Evolutionary conservation across 441 rosid genomes (phyloP), one percentile per base, ranked within the genome.

Genomic region (Populus hybrid): DNA sequence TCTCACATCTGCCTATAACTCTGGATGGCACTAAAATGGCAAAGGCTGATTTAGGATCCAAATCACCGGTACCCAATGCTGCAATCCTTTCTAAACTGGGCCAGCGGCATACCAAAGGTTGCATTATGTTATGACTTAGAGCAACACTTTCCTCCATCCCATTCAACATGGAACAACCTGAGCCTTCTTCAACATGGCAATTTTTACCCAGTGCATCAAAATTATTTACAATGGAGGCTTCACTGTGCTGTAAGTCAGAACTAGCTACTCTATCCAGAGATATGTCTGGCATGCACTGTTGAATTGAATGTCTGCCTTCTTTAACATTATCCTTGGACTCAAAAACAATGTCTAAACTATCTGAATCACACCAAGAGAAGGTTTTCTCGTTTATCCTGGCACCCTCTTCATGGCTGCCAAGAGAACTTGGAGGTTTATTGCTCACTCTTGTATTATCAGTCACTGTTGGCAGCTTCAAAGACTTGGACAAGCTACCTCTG

Each of bases 11-110:
- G 80, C 85, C 88, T 74, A 88, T 79, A 78, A 23, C 71, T 73
- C 86, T 81, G 75, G 80, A 38, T 72, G 91, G 83, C 64, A 86
- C 80, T 69, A 83, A 81, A 81, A 95, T 81, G 70, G 83, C 91
- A 80, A 90, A 85, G 72, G 90, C 93, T 79, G 92, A 89, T 81
- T 86, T 80, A 11, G 97, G 84, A 81, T 89, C 88, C 87, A 95
- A 83, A 85, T 82, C 83, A 75, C 80, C 74, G 72, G 81, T 76
- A 24, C 77, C 81, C 73, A 94, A 81, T 73, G 81, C 81, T 67
- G 81, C 73, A 76, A 91, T 72, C 81, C 80, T 90, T 79, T 92
- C 93, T 83, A 94, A 86, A 82, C 86, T 86, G 77, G 99, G 98
- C 94, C 92, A 93, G 77, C 84, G 75, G 79, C 74, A 90, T 69